Conservation (phyloP, 805 yeast species). For the Komagataella ulmi region DNA sequence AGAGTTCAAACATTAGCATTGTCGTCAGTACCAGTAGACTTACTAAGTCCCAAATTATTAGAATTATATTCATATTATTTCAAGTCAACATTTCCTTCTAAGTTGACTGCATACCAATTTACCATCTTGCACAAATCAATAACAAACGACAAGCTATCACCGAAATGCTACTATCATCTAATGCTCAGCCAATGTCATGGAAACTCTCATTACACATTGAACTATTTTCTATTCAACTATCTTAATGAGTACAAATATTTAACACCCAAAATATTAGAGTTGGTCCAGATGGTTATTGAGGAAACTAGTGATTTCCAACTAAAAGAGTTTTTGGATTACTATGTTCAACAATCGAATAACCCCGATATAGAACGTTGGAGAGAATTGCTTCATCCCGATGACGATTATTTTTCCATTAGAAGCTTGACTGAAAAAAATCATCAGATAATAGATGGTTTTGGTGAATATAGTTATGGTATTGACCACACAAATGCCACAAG, state of each 20-base stretch:
- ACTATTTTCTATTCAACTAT: slow-evolving; percentile 5
- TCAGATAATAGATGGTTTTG: slow-evolving; percentile 4
- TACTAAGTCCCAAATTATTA: neutral
- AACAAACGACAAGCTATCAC: slow-evolving; percentile 3
- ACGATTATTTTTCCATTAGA: neutral
- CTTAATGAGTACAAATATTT: slow-evolving; percentile 5
- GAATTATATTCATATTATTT: neutral
- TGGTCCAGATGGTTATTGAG: slow-evolving; percentile 4
- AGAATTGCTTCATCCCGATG: neutral
- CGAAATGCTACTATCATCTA: slow-evolving; percentile 7
- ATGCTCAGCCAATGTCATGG: slow-evolving; percentile 12
- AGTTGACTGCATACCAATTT: slow-evolving; percentile 7
- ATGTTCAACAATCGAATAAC: neutral
- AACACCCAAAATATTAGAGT: neutral
- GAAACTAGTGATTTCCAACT: slow-evolving; percentile 7
- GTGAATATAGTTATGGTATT: slow-evolving; percentile 4
- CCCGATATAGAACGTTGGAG: neutral
- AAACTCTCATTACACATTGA: slow-evolving; percentile 12
- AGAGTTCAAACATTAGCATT: neutral
- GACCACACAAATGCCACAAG: slow-evolving; percentile 3
- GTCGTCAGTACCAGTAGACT: neutral
- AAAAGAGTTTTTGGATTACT: slow-evolving; percentile 2
- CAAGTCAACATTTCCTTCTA: neutral
- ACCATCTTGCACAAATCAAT: slow-evolving; percentile 6
- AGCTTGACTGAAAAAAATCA: slow-evolving; percentile 1